Evolutionary conservation across 2,329 filamentous ascomycete species (phyloP).

Genomic region (Apiospora pterosperma): DNA sequence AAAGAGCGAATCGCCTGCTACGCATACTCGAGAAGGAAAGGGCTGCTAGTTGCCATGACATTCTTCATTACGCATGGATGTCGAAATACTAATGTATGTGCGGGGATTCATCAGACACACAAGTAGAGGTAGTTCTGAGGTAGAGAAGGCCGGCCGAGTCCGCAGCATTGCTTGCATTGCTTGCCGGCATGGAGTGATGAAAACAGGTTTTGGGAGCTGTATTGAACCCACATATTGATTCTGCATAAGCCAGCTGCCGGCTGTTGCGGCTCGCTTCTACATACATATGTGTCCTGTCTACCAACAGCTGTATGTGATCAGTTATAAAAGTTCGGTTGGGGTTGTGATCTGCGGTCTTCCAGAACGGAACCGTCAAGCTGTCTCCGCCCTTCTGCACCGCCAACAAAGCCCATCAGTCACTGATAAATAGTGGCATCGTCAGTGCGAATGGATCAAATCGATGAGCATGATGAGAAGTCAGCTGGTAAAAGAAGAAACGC

Average conservation of each 20-base stretch:
- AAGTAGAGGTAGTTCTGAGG: no score
- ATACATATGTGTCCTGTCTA: background rate
- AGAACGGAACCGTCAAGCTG: background rate
- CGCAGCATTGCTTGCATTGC: background rate
- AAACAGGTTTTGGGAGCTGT: background rate
- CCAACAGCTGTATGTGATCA: background rate
- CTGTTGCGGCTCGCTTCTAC: background rate
- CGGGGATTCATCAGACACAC: background rate
- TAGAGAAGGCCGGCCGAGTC: background rate
- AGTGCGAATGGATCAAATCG: background rate
- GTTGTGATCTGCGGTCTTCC: background rate
- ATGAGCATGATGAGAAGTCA: background rate
- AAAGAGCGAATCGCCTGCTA: background rate
- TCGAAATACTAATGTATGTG: background rate
- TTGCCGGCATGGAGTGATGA: background rate
- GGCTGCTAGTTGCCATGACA: no score
- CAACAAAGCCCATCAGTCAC: background rate
- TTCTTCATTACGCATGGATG: background rate
- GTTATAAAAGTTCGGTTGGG: background rate
- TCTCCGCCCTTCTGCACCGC: no score
- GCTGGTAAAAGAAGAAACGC: background rate
- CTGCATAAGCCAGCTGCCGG: background rate
- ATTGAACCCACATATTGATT: background rate
- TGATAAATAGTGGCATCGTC: background rate
- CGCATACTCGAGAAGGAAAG: background rate